Evolutionary conservation across 2,329 filamentous ascomycete genomes (phyloP).

Genomic region (Talaromyces islandicus): DNA sequence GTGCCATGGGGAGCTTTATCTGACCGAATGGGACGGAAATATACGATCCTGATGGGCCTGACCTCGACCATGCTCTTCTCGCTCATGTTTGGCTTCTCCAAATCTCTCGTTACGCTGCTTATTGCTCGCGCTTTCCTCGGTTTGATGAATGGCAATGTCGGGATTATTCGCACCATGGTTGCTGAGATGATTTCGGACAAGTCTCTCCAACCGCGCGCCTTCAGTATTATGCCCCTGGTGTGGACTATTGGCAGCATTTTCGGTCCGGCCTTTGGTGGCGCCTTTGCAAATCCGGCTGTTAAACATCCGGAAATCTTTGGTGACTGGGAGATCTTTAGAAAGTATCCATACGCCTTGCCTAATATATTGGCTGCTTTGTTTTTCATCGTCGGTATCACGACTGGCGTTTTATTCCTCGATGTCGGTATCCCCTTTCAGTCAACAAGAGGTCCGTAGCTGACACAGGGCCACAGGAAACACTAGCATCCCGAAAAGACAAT

Average conservation of each 20-base stretch:
- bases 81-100: slow-evolving; percentile 77
- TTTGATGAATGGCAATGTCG: slow-evolving; percentile 83
- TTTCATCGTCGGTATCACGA: slow-evolving; percentile 70
- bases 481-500: slow-evolving; percentile 62
- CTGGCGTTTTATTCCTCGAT: slow-evolving; percentile 71
- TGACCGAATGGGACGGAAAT: slow-evolving; percentile 76
- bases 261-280: slow-evolving; percentile 80
- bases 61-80: slow-evolving; percentile 75
- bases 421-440: not conserved
- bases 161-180: slow-evolving; percentile 79
- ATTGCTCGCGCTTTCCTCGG: slow-evolving; percentile 71
- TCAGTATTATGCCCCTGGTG: slow-evolving; percentile 86
- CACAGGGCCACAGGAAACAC: slow-evolving; percentile 55
- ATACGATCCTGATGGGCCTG: slow-evolving; percentile 68
- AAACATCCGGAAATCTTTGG: slow-evolving; percentile 69
- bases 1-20: slow-evolving; percentile 71
- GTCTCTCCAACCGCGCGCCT: slow-evolving; percentile 80
- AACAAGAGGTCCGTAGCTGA: not conserved
- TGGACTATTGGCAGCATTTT: slow-evolving; percentile 86
- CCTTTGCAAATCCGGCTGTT: slow-evolving; percentile 72
- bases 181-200: slow-evolving; percentile 87
- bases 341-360: slow-evolving; percentile 76
- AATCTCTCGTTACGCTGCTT: slow-evolving; percentile 73
- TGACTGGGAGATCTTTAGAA: slow-evolving; percentile 59
- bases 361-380: slow-evolving; percentile 72